A percentile compares a stretch with the other conserved stretches of the same genome.
These are phyloP conservation scores for Mrakia frigida DNA, from an alignment of 768 basidiomycete genomes.

Conservation along the genomic window DNA sequence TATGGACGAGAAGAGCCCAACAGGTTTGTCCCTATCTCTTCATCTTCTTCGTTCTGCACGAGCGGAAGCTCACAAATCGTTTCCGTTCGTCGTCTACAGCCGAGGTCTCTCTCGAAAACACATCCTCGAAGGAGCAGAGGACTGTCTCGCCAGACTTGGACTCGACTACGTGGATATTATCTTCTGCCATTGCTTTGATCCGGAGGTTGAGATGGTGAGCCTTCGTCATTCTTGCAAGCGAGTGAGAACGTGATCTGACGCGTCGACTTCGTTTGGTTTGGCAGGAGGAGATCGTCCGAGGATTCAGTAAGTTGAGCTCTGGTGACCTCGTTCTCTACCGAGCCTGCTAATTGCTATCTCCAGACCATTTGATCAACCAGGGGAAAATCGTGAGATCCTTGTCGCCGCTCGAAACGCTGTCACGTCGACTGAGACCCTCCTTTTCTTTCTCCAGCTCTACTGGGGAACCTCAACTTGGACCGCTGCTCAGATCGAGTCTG, in stretches of 20 bases:
- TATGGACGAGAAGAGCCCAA: conserved; percentile 42
- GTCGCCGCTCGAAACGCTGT: neutral
- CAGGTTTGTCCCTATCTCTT: conserved; percentile 61
- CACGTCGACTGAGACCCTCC: neutral
- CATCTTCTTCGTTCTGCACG: conserved; percentile 38
- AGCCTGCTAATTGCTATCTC: no score
- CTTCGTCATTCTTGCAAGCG: neutral
- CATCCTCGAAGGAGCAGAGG: conserved; percentile 65
- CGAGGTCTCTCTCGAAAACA: conserved; percentile 31
- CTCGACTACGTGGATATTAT: conserved; percentile 61
- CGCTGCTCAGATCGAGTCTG: conserved; percentile 5
- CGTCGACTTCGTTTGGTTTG: neutral
- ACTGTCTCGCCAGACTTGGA: conserved; percentile 60
- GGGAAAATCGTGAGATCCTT: conserved; percentile 6
- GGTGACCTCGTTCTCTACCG: neutral
- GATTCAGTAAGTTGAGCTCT: neutral
- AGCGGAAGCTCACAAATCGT: conserved; percentile 25
- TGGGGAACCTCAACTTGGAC: conserved; percentile 13
- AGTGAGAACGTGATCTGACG: neutral
- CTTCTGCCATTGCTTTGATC: conserved; percentile 44
- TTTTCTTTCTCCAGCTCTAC: neutral
- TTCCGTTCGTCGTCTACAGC: conserved; percentile 28
- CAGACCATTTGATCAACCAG: conserved; percentile 8
- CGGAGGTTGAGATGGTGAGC: conserved; percentile 15
- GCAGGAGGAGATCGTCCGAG: conserved; percentile 11